Conservation (phyloP, 2,329 filamentous ascomycete genomes). For the Cryoendolithus antarcticus region DNA sequence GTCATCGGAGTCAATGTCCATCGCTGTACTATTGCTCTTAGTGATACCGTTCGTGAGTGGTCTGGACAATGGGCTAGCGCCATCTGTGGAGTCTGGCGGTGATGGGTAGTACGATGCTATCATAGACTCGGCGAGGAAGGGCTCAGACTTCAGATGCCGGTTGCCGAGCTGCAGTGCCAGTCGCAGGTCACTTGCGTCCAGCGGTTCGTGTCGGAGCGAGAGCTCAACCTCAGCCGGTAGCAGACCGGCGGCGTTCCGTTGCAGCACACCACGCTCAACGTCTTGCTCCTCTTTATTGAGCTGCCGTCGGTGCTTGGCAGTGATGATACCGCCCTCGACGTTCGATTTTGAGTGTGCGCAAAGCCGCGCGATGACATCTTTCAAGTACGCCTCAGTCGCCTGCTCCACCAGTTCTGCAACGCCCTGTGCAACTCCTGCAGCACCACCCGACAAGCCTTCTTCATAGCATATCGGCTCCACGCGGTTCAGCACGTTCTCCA, state of each 20-base stretch:
- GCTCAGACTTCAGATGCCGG: constrained; percentile 64
- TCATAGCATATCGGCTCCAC: constrained; percentile 57
- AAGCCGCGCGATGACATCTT: constrained; percentile 44
- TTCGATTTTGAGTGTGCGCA: constrained; percentile 44
- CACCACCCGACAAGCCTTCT: constrained; percentile 41
- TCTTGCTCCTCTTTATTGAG: constrained; percentile 65
- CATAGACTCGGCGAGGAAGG: constrained; percentile 59
- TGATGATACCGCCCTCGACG: constrained; percentile 52
- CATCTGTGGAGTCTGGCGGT: constrained; percentile 17
- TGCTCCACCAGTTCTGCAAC: constrained; percentile 50
- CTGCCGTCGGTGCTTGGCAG: constrained; percentile 62
- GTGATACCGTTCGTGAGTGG: constrained; percentile 12
- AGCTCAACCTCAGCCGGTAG: constrained; percentile 72
- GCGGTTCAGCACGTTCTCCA: constrained; percentile 43
- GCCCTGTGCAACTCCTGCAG: constrained; percentile 23
- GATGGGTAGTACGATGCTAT: constrained; percentile 24
- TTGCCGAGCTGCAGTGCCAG: constrained; percentile 66
- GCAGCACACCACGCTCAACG: constrained; percentile 59
- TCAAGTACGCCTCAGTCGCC: constrained; percentile 51
- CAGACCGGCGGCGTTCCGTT: constrained; percentile 62
- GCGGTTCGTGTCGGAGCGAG: constrained; percentile 55
- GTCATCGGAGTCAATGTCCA: constrained; percentile 25
- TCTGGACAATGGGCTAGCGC: constrained; percentile 2
- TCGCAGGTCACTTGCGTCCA: constrained; percentile 68
- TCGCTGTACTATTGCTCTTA: constrained; percentile 15